Evolutionary conservation across 2,329 filamentous ascomycete genomes (phyloP), one percentile per base, ranked within the genome.

Genomic region (Rhinocladiella similis): DNA sequence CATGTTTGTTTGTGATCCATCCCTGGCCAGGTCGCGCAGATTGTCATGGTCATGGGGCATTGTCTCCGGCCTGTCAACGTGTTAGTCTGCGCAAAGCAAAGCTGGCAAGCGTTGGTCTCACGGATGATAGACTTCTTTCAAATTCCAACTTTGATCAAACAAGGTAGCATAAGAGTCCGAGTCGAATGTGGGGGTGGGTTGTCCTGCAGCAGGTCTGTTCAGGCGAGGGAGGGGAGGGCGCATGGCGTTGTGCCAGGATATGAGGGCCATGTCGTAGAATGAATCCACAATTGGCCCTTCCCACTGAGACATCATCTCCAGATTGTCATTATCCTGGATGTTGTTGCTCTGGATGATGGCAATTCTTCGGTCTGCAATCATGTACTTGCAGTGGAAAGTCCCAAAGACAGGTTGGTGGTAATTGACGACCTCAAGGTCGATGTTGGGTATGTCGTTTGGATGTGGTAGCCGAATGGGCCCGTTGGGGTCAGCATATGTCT

Each of bases 281-380:
- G 84, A 83, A 64, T 91, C 87, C 0, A 92, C 88, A 55, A 92
- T 88, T 0, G 87, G 83, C 0, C 89, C 89, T 72, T 92, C 88
- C 0, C 91, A 68, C 53, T 90, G 88, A 2, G 83, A 78, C 81
- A 90, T 85, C 89, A 93, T 91, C 70, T 93, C 89, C 53, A 91
- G 58, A 62, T 93, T 93, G 64, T 89, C 86, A 51, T 91, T 92
- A 61, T 90, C 85, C 69, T 82, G 79, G 48, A 92, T 88, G 65
- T 92, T 93, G 69, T 91, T 91, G 73, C 88, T 91, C 72, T 89
- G 86, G 1, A 92, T 69, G 1, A 89, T 75, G 0, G 82, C 89
- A n/a, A 87, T 77, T 59, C 81, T 83, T 5, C 89, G 80, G 69
- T 93, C 89, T 1, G 92, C 83, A 1, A 92, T 76, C 78, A 90